Base-by-base conservation (phyloP, 495 filamentous ascomycete species). In the Terfezia claveryi region DNA sequence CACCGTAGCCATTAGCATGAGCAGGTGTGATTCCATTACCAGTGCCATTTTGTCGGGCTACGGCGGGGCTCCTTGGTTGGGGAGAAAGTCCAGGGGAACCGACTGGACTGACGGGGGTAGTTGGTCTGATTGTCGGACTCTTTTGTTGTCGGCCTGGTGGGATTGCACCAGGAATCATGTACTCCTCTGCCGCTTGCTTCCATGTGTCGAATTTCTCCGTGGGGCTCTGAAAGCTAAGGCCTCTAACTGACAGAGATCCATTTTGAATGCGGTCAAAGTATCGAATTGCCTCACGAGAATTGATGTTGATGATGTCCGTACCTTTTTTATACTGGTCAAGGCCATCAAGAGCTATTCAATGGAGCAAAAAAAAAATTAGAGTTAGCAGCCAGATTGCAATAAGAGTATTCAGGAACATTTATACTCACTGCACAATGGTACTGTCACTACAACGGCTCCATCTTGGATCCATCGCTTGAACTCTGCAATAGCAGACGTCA, bases 391-490 rank as follows among this genome's bases (percentile, higher is more conserved):
- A 36, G 37, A 37, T 27, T 56, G 55, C 46, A 11, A 52, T 46
- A 10, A n/a, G 14, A 23, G n/a, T 27, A 50, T 17, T 37, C 52
- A 54, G 50, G 27, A 23, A 16, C 16, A 2, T 51, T 46, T 46
- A 44, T 46, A 9, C 74, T 61, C 71, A 84, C 81, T 81, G 66
- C 80, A 75, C 23, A 82, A 73, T 54, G 81, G 81, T 53, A 85
- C 77, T 56, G 80, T 74, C 36, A 85, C 71, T 57, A 74, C 76
- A 56, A 84, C 76, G 54, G 76, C 71, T 8, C 77, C 78, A 55
- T 79, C 74, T 49, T 72, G 71, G 37, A 80, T 74, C 79, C 80
- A 83, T 68, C 75, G 73, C 69, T 82, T 78, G 56, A 84, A 77
- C 62, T 76, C 76, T 60, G 75, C 79, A 62, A 83, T 80, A 52